Evolutionary conservation across 257 asterid species (phyloP), one percentile per base, ranked within the genome.

Genomic region (Solanum dulcamara): DNA sequence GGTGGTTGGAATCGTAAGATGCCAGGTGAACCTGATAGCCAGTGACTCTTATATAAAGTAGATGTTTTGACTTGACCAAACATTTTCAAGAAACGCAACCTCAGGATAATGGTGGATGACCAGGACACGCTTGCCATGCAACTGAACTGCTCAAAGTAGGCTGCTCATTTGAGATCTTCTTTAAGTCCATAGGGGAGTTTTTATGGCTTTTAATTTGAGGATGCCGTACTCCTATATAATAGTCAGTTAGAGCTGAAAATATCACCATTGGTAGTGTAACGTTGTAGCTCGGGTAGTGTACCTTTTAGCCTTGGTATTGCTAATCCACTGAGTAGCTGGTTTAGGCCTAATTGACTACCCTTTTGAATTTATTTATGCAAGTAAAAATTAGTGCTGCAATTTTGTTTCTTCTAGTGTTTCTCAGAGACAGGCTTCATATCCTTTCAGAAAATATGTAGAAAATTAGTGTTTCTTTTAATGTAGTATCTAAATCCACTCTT

Each of bases 1-100:
- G 90, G 86, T 77, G 92, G 93, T 28, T 95, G 98, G 98, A 91
- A 89, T 77, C 92, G 94, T 26, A 97, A 89, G 40, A 85, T 85
- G 55, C 93, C 93, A 20, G 90, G 90, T 84, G 94, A 91, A 84
- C 92, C 94, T 26, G 95, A 92, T 67, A 88, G 87, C 89, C 89
- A 87, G 83, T 91, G 85, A 82, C 62, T 62, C n/a, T 26, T 46
- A 46, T 42, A 46, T 24, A 42, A 12, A 42, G 14, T 44, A 75
- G 24, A 77, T 77, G 40, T 15, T 75, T 75, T 46, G 62, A 46
- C 82, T 14, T 75, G 12, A 26, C 30, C 37, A 44, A 75, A 42
- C 35, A 14, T 74, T 71, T n/a, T 72, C 81, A 38, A 72, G 33
- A 72, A 10, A 35, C 9, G 48, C 50, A 71, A 71, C 50, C 80